Evolutionary conservation across 192 early-diverging fungal species (phyloP), one percentile per base, ranked within the genome.

Genomic region (Coemansia sp.): DNA sequence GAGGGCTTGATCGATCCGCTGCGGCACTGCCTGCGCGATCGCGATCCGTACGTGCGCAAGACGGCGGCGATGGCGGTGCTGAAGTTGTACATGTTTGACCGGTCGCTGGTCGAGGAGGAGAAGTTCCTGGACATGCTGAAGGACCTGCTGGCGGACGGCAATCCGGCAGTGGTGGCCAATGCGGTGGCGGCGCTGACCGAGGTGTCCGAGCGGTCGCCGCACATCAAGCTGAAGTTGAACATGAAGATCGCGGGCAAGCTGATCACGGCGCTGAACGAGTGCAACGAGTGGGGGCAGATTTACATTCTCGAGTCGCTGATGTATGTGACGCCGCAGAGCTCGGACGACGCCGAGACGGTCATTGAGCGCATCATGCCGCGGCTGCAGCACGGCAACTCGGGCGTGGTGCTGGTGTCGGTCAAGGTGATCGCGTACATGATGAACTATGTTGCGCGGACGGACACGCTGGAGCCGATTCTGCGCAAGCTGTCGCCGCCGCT

Each of bases 251-350:
- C 93, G 15, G 93, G 85, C 78, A 95, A 95, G 79, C 78, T 99
- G 29, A 82, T 94, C 25, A 84, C 91, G 5, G 95, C 93, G 1
- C 58, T 99, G 55, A 93, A 97, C 66, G 93, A 99, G 75, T 96
- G 90, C 72, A 91, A 90, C 41, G 96, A 99, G 88, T 99, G 94
- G 94, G 90, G 90, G 9, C 94, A 97, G 78, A 88, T 88, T 2
- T 97, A 94, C 64, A 92, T 97, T 36, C 72, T 97, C 31, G 93
- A 95, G 55, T 86, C 93, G 5, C 79, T 99, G 23, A 90, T 95
- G 83, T 89, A 86, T 45, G 87, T 90, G 48, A 85, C 91, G 0
- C 93, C 93, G 32, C 89, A 94, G 76, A 90, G 91, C 44, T 58
- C 81, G 0, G 81, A 81, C 4, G 92, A 97, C 62, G 96, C 95